Percentiles rank a stretch among this genome's conserved stretches.
Evolutionary conservation across 2,329 filamentous ascomycete species (phyloP).

Genomic region (Arachnomyces sp.): DNA sequence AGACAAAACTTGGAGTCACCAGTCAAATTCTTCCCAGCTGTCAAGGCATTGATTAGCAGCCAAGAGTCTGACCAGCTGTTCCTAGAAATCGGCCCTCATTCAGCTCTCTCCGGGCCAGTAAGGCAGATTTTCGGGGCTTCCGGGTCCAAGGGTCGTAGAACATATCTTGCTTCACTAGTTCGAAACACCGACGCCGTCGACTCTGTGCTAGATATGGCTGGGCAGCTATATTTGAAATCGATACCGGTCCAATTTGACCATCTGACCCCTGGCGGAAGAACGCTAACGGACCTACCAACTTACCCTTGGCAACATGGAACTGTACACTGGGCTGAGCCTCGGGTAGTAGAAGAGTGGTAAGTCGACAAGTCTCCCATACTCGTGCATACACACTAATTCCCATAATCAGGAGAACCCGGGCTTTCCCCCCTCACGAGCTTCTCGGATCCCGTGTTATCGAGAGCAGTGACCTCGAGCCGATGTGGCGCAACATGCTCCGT

Average conservation of each 20-base stretch:
- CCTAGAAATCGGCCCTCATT: conserved; percentile 31
- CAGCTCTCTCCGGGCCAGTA: conserved; percentile 26
- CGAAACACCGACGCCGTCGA: conserved; percentile 17
- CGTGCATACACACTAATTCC: background rate
- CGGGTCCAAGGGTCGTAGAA: conserved; percentile 7
- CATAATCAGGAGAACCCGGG: conserved; percentile 8
- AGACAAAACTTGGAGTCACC: conserved; percentile 18
- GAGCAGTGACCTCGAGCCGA: conserved; percentile 17
- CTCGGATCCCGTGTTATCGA: conserved; percentile 22
- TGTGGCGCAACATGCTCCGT: conserved; percentile 21
- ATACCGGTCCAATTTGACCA: conserved; percentile 9
- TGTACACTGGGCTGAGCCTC: conserved; percentile 38
- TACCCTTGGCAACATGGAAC: conserved; percentile 46
- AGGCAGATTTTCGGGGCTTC: conserved; percentile 17
- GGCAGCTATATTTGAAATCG: conserved; percentile 11
- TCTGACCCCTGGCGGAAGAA: background rate
- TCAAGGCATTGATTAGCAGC: conserved; percentile 11
- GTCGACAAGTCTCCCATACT: conserved; percentile 9
- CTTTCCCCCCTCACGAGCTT: conserved; percentile 19
- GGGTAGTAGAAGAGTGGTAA: conserved; percentile 15
- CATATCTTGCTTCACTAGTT: conserved; percentile 19
- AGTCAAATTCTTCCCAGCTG: conserved; percentile 17
- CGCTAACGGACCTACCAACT: conserved; percentile 27
- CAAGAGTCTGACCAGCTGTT: conserved; percentile 11
- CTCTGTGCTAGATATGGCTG: conserved; percentile 17